Evolutionary conservation across 768 basidiomycete species (phyloP).

Genomic region (Sporobolomyces phaffii): DNA sequence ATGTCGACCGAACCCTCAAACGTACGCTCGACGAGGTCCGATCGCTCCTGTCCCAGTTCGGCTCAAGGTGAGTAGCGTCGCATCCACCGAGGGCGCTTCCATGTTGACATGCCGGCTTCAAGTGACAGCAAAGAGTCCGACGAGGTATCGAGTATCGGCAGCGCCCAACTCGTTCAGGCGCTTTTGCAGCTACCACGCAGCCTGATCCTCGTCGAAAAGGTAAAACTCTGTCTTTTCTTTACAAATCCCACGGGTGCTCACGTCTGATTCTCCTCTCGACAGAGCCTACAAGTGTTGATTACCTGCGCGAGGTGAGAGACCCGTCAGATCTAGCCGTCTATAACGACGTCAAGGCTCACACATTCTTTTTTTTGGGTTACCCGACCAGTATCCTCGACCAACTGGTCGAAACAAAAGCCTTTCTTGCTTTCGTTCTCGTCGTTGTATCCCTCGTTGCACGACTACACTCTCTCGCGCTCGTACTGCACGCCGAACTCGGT

Average conservation of each 20-base stretch:
- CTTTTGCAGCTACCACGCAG: constrained; percentile 16
- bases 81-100: too few relatives aligned
- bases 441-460: constrained; percentile 29
- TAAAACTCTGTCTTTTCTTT: background rate
- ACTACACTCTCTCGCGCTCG: constrained; percentile 20
- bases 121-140: constrained; percentile 26
- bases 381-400: constrained; percentile 34
- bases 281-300: constrained; percentile 22
- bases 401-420: constrained; percentile 32
- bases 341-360: too few relatives aligned
- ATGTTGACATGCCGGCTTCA: too few relatives aligned
- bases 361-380: too few relatives aligned
- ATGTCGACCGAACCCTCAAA: constrained; percentile 6
- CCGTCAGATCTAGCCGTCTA: too few relatives aligned
- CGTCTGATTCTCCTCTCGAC: too few relatives aligned
- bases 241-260: too few relatives aligned
- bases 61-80: constrained; percentile 22
- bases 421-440: constrained; percentile 33
- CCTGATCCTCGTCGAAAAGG: constrained; percentile 26
- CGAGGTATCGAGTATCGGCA: background rate
- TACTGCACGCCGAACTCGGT: constrained; percentile 13
- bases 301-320: constrained; percentile 17
- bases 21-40: constrained; percentile 12
- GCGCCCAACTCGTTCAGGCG: background rate
- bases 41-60: constrained; percentile 7